These are phyloP conservation scores for Hanseniaspora nectarophila DNA, from an alignment of 805 yeast genomes.

Conservation along the genomic window DNA sequence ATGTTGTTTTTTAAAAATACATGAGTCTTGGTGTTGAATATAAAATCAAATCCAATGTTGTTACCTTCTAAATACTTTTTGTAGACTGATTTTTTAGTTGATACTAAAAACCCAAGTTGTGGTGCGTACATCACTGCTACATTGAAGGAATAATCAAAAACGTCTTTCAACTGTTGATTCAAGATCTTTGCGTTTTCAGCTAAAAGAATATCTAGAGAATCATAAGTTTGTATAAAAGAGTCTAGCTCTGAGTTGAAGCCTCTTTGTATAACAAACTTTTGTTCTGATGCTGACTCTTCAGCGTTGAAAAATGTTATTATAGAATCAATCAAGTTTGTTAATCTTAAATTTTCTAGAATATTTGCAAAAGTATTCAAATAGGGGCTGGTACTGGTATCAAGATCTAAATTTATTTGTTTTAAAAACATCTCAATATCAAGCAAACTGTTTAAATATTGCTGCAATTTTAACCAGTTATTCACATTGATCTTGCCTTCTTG, in stretches of 20 bases:
- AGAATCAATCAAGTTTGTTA: conserved; percentile 15
- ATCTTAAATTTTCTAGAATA: neutral
- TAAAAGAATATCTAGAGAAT: conserved; percentile 28
- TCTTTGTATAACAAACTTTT: conserved; percentile 24
- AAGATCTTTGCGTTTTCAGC: conserved; percentile 19
- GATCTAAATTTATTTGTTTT: conserved; percentile 15
- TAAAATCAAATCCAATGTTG: conserved; percentile 22
- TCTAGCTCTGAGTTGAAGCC: conserved; percentile 27
- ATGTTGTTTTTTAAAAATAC: conserved; percentile 29
- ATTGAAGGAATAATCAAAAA: conserved; percentile 15
- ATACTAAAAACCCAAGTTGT: conserved; percentile 34
- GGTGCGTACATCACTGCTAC: conserved; percentile 35
- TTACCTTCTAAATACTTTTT: neutral
- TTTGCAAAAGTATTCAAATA: neutral
- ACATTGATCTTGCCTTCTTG: conserved; percentile 23
- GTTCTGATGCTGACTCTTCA: conserved; percentile 26
- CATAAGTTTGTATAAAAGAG: conserved; percentile 21
- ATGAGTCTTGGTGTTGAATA: conserved; percentile 31
- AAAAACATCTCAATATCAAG: conserved; percentile 16
- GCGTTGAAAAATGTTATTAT: conserved; percentile 29
- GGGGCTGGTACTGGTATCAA: neutral
- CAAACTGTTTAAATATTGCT: conserved; percentile 20
- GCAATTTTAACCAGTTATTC: conserved; percentile 26
- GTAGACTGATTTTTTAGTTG: conserved; percentile 19
- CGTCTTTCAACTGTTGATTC: conserved; percentile 13